Evolutionary conservation across 169 alveolate species (phyloP).

Genomic region (Perkinsus chesapeaki): DNA sequence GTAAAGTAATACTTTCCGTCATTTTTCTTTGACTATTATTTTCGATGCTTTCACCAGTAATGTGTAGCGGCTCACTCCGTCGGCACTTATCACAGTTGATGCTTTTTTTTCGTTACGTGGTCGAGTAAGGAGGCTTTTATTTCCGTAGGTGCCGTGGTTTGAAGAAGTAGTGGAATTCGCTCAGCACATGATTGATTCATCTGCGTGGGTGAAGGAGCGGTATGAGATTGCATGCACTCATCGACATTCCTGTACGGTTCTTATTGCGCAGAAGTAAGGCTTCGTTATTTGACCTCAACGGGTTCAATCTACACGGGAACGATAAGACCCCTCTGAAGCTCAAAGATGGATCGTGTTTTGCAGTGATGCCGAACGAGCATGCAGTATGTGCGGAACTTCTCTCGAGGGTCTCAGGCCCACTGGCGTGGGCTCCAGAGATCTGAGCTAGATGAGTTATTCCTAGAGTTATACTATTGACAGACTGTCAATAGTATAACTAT

Average conservation of each 20-base stretch:
- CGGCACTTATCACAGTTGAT: not conserved
- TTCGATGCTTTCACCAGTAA: no score
- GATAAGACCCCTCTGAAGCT: conserved; percentile 79
- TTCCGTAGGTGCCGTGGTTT: not conserved
- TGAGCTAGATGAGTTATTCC: no score
- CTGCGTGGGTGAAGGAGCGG: conserved; percentile 25
- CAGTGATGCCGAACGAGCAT: no score
- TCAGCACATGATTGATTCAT: conserved; percentile 31
- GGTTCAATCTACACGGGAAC: conserved; percentile 46
- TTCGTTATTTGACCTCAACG: not conserved
- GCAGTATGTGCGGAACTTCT: no score
- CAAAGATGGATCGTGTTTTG: no score
- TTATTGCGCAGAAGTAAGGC: conserved; percentile 45
- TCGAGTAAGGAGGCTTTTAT: not conserved
- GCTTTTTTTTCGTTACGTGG: not conserved
- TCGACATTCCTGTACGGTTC: conserved; percentile 70
- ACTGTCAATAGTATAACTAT: no score
- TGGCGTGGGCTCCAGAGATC: no score
- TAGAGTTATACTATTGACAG: no score
- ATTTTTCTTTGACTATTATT: no score
- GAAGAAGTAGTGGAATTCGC: conserved; percentile 37
- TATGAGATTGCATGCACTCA: conserved; percentile 74
- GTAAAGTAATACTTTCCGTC: no score
- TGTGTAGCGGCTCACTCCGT: no score
- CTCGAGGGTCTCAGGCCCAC: no score